phyloP scores from a whole-genome alignment of 208 protist genomes.

The Acanthamoeba rhysodes region DNA sequence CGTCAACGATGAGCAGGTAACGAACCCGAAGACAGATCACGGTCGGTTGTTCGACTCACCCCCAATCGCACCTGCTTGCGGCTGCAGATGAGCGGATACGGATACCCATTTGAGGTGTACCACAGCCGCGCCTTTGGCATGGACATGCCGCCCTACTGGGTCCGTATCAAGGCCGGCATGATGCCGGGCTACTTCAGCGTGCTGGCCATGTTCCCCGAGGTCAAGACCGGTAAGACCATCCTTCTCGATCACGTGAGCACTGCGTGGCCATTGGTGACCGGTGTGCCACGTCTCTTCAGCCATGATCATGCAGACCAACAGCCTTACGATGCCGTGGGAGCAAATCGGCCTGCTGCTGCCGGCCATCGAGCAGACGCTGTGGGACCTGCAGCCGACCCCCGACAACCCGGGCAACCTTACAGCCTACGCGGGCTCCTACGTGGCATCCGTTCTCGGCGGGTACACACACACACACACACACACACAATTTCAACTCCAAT shows the following conservation, averaged over 20 bases:
- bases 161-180: slow-evolving; percentile 7
- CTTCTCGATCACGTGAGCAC: not conserved
- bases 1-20: slow-evolving; percentile 7
- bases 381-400: slow-evolving; percentile 10
- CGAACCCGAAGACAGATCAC: too few species aligned
- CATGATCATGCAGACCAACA: not conserved
- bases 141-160: not conserved
- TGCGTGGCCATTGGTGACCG: too few species aligned
- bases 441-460: not conserved
- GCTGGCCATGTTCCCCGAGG: not conserved
- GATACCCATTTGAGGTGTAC: slow-evolving; percentile 50
- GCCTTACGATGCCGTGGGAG: not conserved
- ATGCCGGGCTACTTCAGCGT: slow-evolving; percentile 22
- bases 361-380: slow-evolving; percentile 37
- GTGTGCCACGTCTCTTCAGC: not conserved
- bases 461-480: not conserved
- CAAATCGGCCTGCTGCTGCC: not conserved
- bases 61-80: not conserved
- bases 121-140: not conserved
- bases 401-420: slow-evolving; percentile 21
- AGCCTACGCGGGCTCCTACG: not conserved
- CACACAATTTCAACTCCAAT: not conserved
- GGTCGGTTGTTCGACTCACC: too few species aligned
- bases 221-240: slow-evolving; percentile 4
- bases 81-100: not conserved